Conservation (phyloP, 176 grass and related monocot genomes). For the Musa schizocarpa region DNA sequence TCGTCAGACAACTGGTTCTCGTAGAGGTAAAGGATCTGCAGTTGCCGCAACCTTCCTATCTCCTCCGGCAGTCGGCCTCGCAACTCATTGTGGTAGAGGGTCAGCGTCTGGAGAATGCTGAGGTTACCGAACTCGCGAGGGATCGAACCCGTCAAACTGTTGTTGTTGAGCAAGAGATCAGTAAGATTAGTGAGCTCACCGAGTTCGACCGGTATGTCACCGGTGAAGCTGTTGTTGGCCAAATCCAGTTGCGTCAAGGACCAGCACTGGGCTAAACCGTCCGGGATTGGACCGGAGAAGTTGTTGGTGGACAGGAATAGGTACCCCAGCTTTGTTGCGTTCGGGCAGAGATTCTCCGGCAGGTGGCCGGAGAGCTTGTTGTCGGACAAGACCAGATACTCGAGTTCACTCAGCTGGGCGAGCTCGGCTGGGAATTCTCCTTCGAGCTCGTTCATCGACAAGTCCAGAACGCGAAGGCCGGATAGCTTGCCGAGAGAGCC, state of each 20-base stretch:
- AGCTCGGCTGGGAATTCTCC: slow-evolving; percentile 51
- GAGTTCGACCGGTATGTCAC: slow-evolving; percentile 42
- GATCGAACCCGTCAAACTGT: slow-evolving; percentile 57
- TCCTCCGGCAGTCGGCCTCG: slow-evolving; percentile 41
- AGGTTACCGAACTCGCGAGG: slow-evolving; percentile 56
- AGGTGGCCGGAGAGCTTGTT: slow-evolving; percentile 54
- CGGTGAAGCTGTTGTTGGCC: slow-evolving; percentile 73
- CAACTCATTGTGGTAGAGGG: slow-evolving; percentile 64
- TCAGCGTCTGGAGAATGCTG: slow-evolving; percentile 40
- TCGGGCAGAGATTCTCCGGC: slow-evolving; percentile 39
- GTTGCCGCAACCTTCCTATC: slow-evolving; percentile 43
- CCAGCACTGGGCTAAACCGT: slow-evolving; percentile 40
- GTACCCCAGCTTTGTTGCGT: slow-evolving; percentile 33
- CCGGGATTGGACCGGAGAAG: slow-evolving; percentile 71
- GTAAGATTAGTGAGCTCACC: slow-evolving; percentile 58
- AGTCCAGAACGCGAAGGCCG: slow-evolving; percentile 43
- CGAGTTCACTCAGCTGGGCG: slow-evolving; percentile 40
- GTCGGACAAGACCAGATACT: slow-evolving; percentile 54
- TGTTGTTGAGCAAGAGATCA: slow-evolving; percentile 81
- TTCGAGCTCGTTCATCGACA: slow-evolving; percentile 60
- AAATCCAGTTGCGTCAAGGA: slow-evolving; percentile 71
- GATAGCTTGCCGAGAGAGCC: slow-evolving; percentile 35
- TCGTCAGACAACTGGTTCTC: slow-evolving; percentile 70
- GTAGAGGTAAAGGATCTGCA: slow-evolving; percentile 66
- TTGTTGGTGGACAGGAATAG: slow-evolving; percentile 83